Conservation (phyloP, 2,329 filamentous ascomycete genomes). For the Scedosporium boydii region DNA sequence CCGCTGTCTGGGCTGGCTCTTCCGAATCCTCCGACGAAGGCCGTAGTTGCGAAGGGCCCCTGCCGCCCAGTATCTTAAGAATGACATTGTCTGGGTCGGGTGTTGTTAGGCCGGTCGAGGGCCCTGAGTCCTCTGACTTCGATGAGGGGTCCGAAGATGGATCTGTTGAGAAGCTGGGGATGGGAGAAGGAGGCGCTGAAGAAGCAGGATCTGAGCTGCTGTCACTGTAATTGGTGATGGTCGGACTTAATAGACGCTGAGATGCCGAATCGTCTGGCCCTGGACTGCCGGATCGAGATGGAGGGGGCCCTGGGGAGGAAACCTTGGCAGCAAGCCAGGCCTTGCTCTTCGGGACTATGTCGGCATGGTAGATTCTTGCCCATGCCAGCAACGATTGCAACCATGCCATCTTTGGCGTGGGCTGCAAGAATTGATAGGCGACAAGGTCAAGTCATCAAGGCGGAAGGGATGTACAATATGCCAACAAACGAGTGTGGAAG, state of each 20-base stretch:
- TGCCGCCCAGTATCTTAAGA: background rate
- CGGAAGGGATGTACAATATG: background rate
- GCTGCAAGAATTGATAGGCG: background rate
- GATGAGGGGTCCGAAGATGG: background rate
- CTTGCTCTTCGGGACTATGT: background rate
- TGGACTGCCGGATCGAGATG: background rate
- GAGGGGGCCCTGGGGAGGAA: background rate
- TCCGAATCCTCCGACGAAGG: too few relatives aligned
- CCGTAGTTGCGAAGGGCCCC: too few relatives aligned
- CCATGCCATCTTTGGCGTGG: background rate
- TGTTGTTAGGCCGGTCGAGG: slow-evolving; percentile 2
- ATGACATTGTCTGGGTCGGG: background rate
- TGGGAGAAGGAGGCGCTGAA: background rate
- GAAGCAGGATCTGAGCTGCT: background rate
- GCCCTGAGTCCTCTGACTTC: background rate
- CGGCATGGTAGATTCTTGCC: background rate
- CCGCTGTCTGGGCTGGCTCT: background rate
- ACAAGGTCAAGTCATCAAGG: background rate
- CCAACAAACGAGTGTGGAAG: background rate
- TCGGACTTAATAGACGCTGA: background rate
- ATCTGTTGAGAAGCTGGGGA: background rate
- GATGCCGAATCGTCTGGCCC: slow-evolving; percentile 1
- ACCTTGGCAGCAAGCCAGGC: background rate
- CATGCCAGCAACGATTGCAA: background rate
- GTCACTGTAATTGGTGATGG: background rate